Evolutionary conservation across 2,329 filamentous ascomycete genomes (phyloP), one percentile per base, ranked within the genome.

Genomic region (Trichoderma koningii): DNA sequence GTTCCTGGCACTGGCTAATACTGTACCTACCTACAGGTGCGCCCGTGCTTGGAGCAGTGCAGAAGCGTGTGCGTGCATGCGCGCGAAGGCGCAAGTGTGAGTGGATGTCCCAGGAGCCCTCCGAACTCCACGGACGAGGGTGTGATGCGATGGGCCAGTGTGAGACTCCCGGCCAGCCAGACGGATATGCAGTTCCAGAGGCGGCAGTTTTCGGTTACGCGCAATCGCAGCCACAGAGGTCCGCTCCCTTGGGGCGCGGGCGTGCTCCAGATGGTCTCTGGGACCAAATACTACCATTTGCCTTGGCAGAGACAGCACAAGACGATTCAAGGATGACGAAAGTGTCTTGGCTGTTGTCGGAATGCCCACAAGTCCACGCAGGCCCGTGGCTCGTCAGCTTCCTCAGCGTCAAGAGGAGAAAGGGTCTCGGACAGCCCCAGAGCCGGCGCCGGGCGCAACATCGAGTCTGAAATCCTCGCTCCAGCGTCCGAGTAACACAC

Each of bases 131-230:
- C 28, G 34, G 14, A 45, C 42, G 62, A 57, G 62, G 52, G 62
- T 56, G 62, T 55, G 59, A 45, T 62, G 59, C 59, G 59, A 62
- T 62, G 59, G 59, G 59, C 48, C 41, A 30, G 48, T 52, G 59
- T 62, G 44, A 42, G 59, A 62, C 59, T 23, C 34, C 52, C 45
- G 44, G 59, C 59, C 59, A 53, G 59, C 48, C 5, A 44, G 48
- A 53, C 59, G 59, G 48, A 42, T 53, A 53, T 52, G 48, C 48
- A 45, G 34, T 44, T n/a, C 56, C 50, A 52, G 34, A 62, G 57
- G 59, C 59, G 59, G 59, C 59, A 52, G 59, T 53, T 53, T 62
- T 62, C 59, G 59, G 59, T 62, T 34, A 44, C 38, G 30, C 48
- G 15, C 59, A 62, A 17, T 48, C 44, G 42, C 44, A 59, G 44